Evolutionary conservation across 805 yeast species (phyloP), one percentile per base, ranked within the genome.

Genomic region (Candida odintsovae): DNA sequence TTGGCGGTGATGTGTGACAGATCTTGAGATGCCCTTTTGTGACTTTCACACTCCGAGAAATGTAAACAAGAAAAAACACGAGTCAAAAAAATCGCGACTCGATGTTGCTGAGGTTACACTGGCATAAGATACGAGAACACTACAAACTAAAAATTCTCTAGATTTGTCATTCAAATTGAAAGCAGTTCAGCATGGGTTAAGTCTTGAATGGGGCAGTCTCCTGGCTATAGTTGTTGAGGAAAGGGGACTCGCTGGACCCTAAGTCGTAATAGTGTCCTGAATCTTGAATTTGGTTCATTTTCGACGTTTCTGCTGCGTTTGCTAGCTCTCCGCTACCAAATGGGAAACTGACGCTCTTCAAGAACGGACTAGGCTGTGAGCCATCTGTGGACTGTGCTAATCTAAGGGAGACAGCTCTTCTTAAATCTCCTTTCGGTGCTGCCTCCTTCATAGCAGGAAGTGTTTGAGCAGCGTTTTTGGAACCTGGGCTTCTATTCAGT

Each of bases 261-360:
- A 47, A 7, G 42, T 44, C 50, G 46, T 59, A 57, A 33, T 57
- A 58, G 10, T 55, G 59, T 4, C 31, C 36, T 3, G 53, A 46
- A 6, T 38, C 38, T 6, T 10, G 12, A n/a, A 16, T 12, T 21
- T 28, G 37, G 16, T 29, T 13, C 18, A 20, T n/a, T 22, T 29
- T 21, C 5, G 23, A 16, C 8, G 20, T 41, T 13, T 40, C 15
- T 28, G 9, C 37, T 10, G 31, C 44, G 2, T 23, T 38, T 9
- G 23, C 42, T 33, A 21, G 33, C 22, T 6, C 18, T 6, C 18
- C 22, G n/a, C 31, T 29, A 5, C 46, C 56, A 33, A 54, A 51
- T 11, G 58, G 57, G 2, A 47, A 51, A 0, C 52, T 48, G 18
- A 43, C 48, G 28, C 43, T 47, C 36, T 48, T 53, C 29, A 48